These are phyloP conservation scores for Petunia secreta DNA, from an alignment of 257 asterid species.

Conservation along the genomic window DNA sequence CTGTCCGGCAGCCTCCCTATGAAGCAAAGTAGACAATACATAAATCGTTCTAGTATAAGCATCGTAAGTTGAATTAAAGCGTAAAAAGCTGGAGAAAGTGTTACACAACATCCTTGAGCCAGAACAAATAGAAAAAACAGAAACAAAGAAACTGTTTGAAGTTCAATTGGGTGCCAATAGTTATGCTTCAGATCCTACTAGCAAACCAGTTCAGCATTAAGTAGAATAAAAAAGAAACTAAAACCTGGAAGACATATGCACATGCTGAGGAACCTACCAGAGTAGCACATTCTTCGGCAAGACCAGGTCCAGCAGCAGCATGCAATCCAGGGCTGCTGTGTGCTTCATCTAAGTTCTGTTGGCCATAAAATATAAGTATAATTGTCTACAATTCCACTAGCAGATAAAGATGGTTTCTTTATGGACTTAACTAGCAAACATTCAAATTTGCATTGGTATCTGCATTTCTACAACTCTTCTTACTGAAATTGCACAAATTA, in stretches of 20 bases:
- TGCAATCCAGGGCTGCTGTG: slow-evolving; percentile 98
- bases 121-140: background rate
- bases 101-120: background rate
- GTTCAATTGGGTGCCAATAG: background rate
- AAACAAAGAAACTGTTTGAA: background rate
- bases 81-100: background rate
- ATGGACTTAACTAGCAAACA: slow-evolving; percentile 6
- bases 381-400: slow-evolving; percentile 15
- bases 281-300: slow-evolving; percentile 79
- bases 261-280: slow-evolving; percentile 35
- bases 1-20: slow-evolving; percentile 99
- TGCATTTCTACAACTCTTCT: background rate
- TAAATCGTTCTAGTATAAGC: slow-evolving; percentile 3
- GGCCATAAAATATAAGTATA: slow-evolving; percentile 30
- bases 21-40: slow-evolving; percentile 7
- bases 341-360: slow-evolving; percentile 95
- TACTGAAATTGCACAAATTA: background rate
- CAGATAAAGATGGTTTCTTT: slow-evolving; percentile 22
- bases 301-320: slow-evolving; percentile 97
- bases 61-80: background rate
- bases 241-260: background rate
- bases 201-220: background rate
- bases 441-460: background rate
- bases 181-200: background rate
- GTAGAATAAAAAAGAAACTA: too few species aligned